Evolutionary conservation across 208 protist genomes (phyloP), one percentile per base, ranked within the genome.

Genomic region (Trypanosomatidae sp.): DNA sequence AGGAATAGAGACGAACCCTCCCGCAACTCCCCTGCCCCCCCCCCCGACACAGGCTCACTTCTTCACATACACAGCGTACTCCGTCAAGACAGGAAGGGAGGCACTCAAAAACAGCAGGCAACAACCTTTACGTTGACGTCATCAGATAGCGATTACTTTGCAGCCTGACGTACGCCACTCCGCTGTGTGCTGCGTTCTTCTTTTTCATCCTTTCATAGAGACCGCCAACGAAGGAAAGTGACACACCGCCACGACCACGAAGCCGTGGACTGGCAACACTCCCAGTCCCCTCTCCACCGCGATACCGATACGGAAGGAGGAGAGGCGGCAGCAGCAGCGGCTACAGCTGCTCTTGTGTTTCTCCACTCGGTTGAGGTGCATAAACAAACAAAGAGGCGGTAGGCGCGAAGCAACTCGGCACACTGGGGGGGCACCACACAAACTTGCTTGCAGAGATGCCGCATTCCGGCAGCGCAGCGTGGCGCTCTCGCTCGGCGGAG

Each of bases 401-500:
- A 41, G 17, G 15, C 39, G 25, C 33, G 13, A 3, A 25, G 17
- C 36, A 65, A 22, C 36, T 43, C 22, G 9, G 8, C 39, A 30
- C 33, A 65, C 59, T 13, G 19, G 33, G 25, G 52, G 22, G 22
- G 36, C 36, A 39, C 36, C 0, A 28, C 39, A 46, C 19, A 47
- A 65, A 2, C 2, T 12, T 43, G 39, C 19, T 25, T 8, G 13
- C 39, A 25, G 9, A 0, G 22, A 59, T 71, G 79, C 73, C 71
- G 39, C 74, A 56, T 0, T 68, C 74, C 10, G 53, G n/a, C 55
- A 49, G 41, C 25, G 41, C 72, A 3, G 73, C 77, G 30, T 71
- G 39, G 4, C 70, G 78, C 28, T 80, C 84, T 44, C 89, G 90
- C 60, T 94, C 89, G 1, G 92, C 92, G 59, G 87, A 95, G 83